A percentile compares a stretch with the other conserved stretches of the same genome.
Evolutionary conservation across 2,329 filamentous ascomycete genomes (phyloP).

Genomic region (Nigrospora osmanthi): DNA sequence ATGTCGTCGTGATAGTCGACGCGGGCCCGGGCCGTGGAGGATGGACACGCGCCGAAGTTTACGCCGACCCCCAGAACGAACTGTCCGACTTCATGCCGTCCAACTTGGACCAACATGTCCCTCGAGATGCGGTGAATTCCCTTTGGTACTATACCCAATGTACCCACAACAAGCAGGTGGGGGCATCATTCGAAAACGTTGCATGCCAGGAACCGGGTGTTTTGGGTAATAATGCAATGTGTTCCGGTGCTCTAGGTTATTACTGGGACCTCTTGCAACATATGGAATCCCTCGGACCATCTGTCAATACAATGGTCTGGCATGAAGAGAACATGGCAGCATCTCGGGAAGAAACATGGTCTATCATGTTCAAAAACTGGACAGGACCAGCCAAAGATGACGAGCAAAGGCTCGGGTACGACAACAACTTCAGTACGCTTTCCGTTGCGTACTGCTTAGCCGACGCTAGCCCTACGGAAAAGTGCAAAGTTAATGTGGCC

Average conservation of each 20-base stretch:
- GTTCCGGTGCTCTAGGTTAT: background rate
- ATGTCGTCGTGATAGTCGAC: background rate
- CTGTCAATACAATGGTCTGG: too few relatives aligned
- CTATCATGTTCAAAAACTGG: background rate
- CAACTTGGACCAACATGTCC: background rate
- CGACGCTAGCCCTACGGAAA: background rate
- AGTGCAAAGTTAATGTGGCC: background rate
- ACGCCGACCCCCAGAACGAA: background rate
- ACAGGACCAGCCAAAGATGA: background rate
- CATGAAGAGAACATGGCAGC: too few relatives aligned
- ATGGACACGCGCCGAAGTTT: background rate
- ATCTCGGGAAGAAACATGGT: background rate
- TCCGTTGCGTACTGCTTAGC: background rate
- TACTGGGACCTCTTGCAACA: background rate
- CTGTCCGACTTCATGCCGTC: background rate
- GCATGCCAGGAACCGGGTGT: too few relatives aligned
- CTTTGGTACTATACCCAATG: background rate
- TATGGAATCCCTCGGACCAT: too few relatives aligned
- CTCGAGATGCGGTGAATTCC: background rate
- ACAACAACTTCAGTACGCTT: background rate
- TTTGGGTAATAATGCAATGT: background rate
- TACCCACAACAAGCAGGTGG: too few relatives aligned
- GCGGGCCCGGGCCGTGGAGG: background rate
- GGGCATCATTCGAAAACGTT: too few relatives aligned
- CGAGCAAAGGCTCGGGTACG: background rate